These are phyloP conservation scores for Poa annua DNA, from an alignment of 176 grass and related monocot species.

Conservation along the genomic window DNA sequence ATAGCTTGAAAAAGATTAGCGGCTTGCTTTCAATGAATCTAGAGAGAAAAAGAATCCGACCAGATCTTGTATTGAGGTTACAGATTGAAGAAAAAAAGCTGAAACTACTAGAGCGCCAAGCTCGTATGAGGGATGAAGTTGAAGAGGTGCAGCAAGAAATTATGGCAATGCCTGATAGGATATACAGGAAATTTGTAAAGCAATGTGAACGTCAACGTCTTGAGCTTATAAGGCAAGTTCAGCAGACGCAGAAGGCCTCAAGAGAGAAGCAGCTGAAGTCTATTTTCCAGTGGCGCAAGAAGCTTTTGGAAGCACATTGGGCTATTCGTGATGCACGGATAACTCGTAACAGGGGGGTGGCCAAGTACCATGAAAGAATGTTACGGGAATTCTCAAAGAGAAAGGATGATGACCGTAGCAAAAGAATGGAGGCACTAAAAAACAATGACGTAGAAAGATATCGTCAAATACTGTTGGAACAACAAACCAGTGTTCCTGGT, in stretches of 20 bases:
- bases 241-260: slow-evolving; percentile 74
- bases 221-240: slow-evolving; percentile 85
- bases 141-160: slow-evolving; percentile 98
- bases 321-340: slow-evolving; percentile 95
- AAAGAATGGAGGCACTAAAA: slow-evolving; percentile 99
- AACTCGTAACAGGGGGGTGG: slow-evolving; percentile 86
- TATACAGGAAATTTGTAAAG: slow-evolving; percentile 93
- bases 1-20: slow-evolving; percentile 93
- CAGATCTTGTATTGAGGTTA: slow-evolving; percentile 90
- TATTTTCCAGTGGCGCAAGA: slow-evolving; percentile 94
- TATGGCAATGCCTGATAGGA: slow-evolving; percentile 93
- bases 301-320: slow-evolving; percentile 96
- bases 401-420: slow-evolving; percentile 93
- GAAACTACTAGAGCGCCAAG: slow-evolving; percentile 82
- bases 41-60: slow-evolving; percentile 89
- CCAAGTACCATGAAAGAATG: slow-evolving; percentile 99
- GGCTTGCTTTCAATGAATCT: slow-evolving; percentile 88
- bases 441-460: slow-evolving; percentile 99
- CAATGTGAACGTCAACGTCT: slow-evolving; percentile 89
- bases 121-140: slow-evolving; percentile 90
- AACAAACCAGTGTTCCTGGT: slow-evolving; percentile 89
- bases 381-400: slow-evolving; percentile 93
- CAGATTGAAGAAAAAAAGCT: slow-evolving; percentile 99
- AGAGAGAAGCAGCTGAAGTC: slow-evolving; percentile 96
- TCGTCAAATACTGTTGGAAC: slow-evolving; percentile 91